Percentiles rank a stretch among this genome's conserved stretches.
Evolutionary conservation across 2,329 filamentous ascomycete species (phyloP).

Genomic region (Saccharata proteae): DNA sequence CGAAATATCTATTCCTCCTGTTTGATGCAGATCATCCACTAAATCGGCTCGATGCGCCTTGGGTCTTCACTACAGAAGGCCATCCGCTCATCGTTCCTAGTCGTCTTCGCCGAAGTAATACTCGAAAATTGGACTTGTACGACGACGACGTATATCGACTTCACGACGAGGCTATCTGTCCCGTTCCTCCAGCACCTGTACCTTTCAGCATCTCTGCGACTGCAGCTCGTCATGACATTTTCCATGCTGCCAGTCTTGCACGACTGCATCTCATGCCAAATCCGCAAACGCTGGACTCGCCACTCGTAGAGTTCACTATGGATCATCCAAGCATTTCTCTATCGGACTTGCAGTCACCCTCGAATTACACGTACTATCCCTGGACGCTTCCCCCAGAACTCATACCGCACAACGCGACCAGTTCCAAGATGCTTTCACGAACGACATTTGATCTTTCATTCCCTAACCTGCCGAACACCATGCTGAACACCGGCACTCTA

Average conservation of each 20-base stretch:
- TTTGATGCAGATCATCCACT: constrained; percentile 79
- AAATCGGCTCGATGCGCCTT: constrained; percentile 74
- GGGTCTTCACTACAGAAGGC: constrained; percentile 91
- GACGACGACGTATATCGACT: constrained; percentile 4
- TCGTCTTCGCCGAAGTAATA: constrained; percentile 16
- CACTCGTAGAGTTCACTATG: constrained; percentile 40
- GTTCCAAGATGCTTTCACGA: constrained; percentile 56
- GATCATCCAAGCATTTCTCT: constrained; percentile 44
- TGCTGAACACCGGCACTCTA: constrained; percentile 36
- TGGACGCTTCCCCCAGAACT: constrained; percentile 77
- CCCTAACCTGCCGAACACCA: constrained; percentile 40
- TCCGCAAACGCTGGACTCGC: constrained; percentile 44
- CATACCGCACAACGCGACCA: constrained; percentile 66
- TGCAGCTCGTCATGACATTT: constrained; percentile 69
- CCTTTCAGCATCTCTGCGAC: constrained; percentile 67
- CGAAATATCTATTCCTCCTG: constrained; percentile 88
- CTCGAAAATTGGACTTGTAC: not conserved
- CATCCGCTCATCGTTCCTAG: constrained; percentile 78
- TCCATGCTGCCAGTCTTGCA: constrained; percentile 77
- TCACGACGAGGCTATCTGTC: constrained; percentile 43
- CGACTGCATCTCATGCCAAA: constrained; percentile 64
- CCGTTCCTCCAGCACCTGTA: constrained; percentile 44
- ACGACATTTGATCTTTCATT: constrained; percentile 61
- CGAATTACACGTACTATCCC: constrained; percentile 78
- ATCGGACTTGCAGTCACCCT: constrained; percentile 45